These are phyloP conservation scores for Thermothielavioides terrestris DNA, from an alignment of 495 filamentous ascomycete species.

Conservation along the genomic window DNA sequence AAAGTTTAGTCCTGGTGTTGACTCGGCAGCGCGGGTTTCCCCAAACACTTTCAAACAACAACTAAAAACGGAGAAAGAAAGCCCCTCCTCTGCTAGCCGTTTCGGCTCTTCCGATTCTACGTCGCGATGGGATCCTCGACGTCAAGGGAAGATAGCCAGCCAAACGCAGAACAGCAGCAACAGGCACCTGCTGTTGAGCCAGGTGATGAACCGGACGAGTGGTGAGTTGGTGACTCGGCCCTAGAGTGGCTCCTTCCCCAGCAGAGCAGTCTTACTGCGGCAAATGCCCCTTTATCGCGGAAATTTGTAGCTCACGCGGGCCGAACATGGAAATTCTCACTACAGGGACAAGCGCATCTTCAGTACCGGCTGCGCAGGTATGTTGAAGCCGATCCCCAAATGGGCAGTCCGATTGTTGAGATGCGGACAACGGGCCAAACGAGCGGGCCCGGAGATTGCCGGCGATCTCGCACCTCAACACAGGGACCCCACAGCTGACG, in stretches of 20 bases:
- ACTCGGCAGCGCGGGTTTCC: background rate
- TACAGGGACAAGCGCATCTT: slow-evolving; percentile 84
- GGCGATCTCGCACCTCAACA: background rate
- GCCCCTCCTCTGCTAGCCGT: too few species aligned
- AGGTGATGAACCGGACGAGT: slow-evolving; percentile 92
- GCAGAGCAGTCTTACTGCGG: background rate
- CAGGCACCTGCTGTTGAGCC: slow-evolving; percentile 27
- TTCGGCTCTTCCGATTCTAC: too few species aligned
- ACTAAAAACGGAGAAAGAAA: too few species aligned
- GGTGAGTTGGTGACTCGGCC: slow-evolving; percentile 45
- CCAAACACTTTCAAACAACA: too few species aligned
- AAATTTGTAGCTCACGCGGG: slow-evolving; percentile 6
- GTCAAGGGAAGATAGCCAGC: slow-evolving; percentile 42
- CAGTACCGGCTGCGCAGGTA: slow-evolving; percentile 90
- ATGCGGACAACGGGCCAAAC: too few species aligned
- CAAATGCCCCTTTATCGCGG: background rate
- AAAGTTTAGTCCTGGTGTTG: background rate
- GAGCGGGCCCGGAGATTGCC: slow-evolving; percentile 4
- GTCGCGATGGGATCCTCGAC: slow-evolving; percentile 24
- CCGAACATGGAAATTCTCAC: slow-evolving; percentile 2
- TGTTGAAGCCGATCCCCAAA: background rate
- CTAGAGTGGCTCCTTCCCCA: slow-evolving; percentile 1
- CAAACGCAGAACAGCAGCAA: slow-evolving; percentile 27
- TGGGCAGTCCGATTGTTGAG: background rate
- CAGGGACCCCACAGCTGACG: slow-evolving; percentile 2